These are phyloP conservation scores for Aspergillus sp. DNA, from an alignment of 2,329 filamentous ascomycete species.

Conservation along the genomic window DNA sequence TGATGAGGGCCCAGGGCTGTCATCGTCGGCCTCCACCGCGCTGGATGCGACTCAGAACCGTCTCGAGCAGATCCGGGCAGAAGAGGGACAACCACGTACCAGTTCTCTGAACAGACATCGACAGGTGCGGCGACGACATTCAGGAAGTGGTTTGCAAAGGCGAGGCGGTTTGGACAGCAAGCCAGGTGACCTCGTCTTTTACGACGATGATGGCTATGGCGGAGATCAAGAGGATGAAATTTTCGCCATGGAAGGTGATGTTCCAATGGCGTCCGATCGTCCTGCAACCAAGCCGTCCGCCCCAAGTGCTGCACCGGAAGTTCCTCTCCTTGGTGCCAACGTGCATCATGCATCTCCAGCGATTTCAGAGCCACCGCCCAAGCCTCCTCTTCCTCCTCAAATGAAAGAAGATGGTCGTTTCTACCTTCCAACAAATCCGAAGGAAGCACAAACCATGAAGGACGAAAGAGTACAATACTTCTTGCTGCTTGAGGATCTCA, in stretches of 20 bases:
- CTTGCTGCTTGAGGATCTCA: slow-evolving; percentile 85
- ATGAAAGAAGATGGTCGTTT: slow-evolving; percentile 15
- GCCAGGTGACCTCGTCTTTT: slow-evolving; percentile 78
- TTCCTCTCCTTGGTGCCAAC: not conserved
- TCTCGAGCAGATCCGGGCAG: slow-evolving; percentile 27
- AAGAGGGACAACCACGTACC: slow-evolving; percentile 41
- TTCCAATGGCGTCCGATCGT: slow-evolving; percentile 6
- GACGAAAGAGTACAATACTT: slow-evolving; percentile 78
- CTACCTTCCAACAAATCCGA: slow-evolving; percentile 61
- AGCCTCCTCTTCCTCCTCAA: slow-evolving; percentile 2
- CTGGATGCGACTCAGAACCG: slow-evolving; percentile 28
- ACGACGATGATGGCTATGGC: slow-evolving; percentile 79
- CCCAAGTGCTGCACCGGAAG: slow-evolving; percentile 8
- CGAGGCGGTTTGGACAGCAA: slow-evolving; percentile 64
- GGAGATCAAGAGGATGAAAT: slow-evolving; percentile 68
- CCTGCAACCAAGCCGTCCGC: slow-evolving; percentile 7
- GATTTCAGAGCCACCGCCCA: slow-evolving; percentile 1
- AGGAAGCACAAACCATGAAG: slow-evolving; percentile 57
- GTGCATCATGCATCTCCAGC: not conserved
- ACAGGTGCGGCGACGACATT: slow-evolving; percentile 62
- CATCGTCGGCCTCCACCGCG: slow-evolving; percentile 34
- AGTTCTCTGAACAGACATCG: slow-evolving; percentile 26
- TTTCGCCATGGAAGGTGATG: slow-evolving; percentile 60
- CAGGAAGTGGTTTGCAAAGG: slow-evolving; percentile 74
- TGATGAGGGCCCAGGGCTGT: slow-evolving; percentile 24